These are phyloP conservation scores for Cladosporium sp. DNA, from an alignment of 2,329 filamentous ascomycete species.

Conservation along the genomic window DNA sequence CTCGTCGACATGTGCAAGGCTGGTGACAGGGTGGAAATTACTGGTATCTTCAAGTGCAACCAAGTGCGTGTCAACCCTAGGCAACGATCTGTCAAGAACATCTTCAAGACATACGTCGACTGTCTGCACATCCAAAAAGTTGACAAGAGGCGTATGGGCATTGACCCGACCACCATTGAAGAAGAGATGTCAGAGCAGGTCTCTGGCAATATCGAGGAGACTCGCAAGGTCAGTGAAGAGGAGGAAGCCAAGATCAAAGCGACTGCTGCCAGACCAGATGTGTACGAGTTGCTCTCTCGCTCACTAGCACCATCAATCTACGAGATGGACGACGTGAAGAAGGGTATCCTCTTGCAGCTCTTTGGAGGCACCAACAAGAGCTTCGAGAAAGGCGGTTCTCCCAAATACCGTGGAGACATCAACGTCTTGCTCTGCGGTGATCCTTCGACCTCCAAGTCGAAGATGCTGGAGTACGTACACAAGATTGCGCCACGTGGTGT, in stretches of 20 bases:
- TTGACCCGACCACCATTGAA: conserved; percentile 85
- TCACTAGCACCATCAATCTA: conserved; percentile 94
- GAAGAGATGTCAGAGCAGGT: conserved; percentile 74
- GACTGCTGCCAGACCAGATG: conserved; percentile 76
- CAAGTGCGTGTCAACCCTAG: conserved; percentile 92
- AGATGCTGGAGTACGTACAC: conserved; percentile 91
- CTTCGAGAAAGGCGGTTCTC: conserved; percentile 93
- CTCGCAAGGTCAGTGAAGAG: conserved; percentile 78
- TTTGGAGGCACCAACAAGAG: conserved; percentile 98
- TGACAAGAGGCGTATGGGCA: conserved; percentile 90
- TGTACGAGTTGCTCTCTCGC: conserved; percentile 88
- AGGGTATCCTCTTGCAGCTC: conserved; percentile 92
- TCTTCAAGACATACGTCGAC: conserved; percentile 98
- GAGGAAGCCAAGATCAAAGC: conserved; percentile 86
- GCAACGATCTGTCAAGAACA: conserved; percentile 86
- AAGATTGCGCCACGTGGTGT: conserved; percentile 91
- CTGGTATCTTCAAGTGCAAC: conserved; percentile 93
- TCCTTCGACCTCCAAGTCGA: conserved; percentile 94
- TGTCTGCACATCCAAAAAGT: conserved; percentile 95
- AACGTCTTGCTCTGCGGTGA: conserved; percentile 96
- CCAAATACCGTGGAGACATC: conserved; percentile 95
- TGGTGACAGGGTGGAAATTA: conserved; percentile 92
- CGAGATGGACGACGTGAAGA: conserved; percentile 98
- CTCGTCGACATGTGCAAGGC: conserved; percentile 97
- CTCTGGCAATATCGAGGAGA: conserved; percentile 75